Percentiles rank a stretch among this genome's conserved stretches.
Evolutionary conservation across 2,329 filamentous ascomycete species (phyloP).

Genomic region (Arthroderma uncinatum): DNA sequence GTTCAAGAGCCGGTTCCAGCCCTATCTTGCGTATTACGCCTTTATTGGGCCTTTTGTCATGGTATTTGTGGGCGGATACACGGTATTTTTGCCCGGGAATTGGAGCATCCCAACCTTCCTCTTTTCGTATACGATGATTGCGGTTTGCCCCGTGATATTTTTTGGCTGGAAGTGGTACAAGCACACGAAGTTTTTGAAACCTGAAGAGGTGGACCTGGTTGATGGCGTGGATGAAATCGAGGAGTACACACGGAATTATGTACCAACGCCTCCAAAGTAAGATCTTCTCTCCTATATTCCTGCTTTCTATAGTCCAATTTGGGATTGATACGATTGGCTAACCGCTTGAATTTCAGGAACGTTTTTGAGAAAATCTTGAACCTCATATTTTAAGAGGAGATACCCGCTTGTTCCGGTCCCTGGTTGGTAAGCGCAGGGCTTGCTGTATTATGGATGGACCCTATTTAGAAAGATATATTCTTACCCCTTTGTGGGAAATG

Average conservation of each 20-base stretch:
- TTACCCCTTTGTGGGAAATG: background rate
- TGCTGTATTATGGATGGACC: background rate
- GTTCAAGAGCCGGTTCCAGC: constrained; percentile 37
- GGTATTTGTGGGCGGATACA: constrained; percentile 71
- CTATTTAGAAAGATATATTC: background rate
- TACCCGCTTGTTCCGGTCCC: background rate
- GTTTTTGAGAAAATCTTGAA: constrained; percentile 16
- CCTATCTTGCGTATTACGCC: constrained; percentile 50
- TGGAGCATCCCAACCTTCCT: constrained; percentile 63
- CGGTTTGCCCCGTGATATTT: constrained; percentile 58
- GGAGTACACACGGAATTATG: constrained; percentile 53
- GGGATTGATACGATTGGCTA: background rate
- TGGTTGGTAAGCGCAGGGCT: background rate
- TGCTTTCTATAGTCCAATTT: background rate
- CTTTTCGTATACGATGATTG: constrained; percentile 67
- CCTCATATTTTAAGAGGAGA: constrained; percentile 15
- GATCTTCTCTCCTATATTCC: background rate
- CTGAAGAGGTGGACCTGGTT: constrained; percentile 51
- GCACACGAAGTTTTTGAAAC: constrained; percentile 47
- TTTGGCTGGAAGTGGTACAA: constrained; percentile 61
- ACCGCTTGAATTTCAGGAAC: constrained; percentile 17
- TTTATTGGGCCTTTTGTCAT: constrained; percentile 54
- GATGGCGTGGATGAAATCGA: constrained; percentile 56
- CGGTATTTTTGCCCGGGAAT: constrained; percentile 51
- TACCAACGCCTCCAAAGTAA: constrained; percentile 45